Evolutionary conservation across 257 asterid species (phyloP).

Genomic region (Solanum medicagineum): DNA sequence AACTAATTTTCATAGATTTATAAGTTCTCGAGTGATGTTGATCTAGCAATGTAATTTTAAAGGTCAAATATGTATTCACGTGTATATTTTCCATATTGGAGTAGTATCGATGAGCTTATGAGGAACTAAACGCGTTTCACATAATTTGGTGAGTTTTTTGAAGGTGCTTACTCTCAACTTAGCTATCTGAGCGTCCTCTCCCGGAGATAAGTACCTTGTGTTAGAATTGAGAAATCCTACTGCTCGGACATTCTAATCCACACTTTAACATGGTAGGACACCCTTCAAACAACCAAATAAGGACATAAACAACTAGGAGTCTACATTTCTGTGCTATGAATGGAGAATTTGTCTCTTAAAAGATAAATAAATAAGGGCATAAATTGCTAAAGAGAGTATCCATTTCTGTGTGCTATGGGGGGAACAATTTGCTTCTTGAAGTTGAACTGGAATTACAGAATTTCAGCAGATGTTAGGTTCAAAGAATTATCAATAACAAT

Average conservation of each 20-base stretch:
- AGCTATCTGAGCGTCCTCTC: background rate
- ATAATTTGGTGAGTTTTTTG: background rate
- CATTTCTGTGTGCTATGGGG: too few species aligned
- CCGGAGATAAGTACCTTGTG: background rate
- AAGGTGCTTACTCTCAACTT: background rate
- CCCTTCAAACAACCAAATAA: too few species aligned
- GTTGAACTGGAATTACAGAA: background rate
- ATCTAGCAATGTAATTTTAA: too few species aligned
- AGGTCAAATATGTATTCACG: too few species aligned
- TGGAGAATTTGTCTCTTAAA: background rate
- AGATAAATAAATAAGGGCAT: too few species aligned
- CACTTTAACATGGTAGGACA: background rate
- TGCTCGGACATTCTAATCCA: background rate
- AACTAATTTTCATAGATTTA: too few species aligned
- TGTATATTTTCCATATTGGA: too few species aligned
- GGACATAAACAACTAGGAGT: too few species aligned
- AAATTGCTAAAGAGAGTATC: too few species aligned
- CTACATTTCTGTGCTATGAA: background rate
- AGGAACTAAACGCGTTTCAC: background rate
- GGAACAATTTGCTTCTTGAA: background rate
- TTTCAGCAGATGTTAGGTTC: background rate
- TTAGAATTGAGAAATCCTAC: background rate
- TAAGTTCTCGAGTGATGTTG: too few species aligned
- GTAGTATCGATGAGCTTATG: background rate
- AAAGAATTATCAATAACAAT: background rate